phyloP scores from a whole-genome alignment of 768 basidiomycete species.

The Austroboletus eburneus region DNA sequence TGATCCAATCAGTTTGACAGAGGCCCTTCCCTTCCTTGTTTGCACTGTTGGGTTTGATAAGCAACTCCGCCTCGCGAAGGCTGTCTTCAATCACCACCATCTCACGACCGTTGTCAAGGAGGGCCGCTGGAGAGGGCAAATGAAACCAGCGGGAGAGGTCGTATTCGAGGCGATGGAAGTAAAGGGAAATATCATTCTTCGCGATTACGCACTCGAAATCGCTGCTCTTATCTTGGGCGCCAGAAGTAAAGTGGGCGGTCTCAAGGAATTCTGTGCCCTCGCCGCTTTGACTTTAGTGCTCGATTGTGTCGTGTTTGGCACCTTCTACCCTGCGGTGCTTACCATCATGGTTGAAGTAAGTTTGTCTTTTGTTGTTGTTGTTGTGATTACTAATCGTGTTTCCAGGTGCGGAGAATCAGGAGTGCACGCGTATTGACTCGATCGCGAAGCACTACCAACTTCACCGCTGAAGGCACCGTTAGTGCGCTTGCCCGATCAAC shows the following conservation, averaged over 20 bases:
- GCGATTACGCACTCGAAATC: conserved; percentile 92
- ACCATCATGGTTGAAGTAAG: conserved; percentile 94
- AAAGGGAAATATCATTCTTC: conserved; percentile 78
- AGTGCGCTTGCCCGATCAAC: conserved; percentile 27
- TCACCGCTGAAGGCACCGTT: conserved; percentile 28
- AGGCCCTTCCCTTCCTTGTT: conserved; percentile 95
- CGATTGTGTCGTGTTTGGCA: conserved; percentile 86
- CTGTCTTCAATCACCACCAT: conserved; percentile 83
- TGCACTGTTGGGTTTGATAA: conserved; percentile 99
- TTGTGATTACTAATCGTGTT: conserved; percentile 7
- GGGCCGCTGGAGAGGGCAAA: conserved; percentile 39
- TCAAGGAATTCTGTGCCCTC: conserved; percentile 92
- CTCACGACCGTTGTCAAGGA: conserved; percentile 37
- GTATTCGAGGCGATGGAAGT: conserved; percentile 78
- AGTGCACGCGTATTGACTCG: conserved; percentile 49
- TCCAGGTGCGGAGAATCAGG: conserved; percentile 68
- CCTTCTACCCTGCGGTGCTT: conserved; percentile 85
- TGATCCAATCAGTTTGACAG: conserved; percentile 89
- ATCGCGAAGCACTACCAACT: conserved; percentile 31
- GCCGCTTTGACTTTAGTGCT: conserved; percentile 84
- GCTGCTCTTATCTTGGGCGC: conserved; percentile 86
- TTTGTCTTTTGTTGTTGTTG: conserved; percentile 10
- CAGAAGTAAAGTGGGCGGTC: conserved; percentile 78
- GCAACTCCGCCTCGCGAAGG: conserved; percentile 84
- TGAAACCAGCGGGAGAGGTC: conserved; percentile 79